Base-by-base conservation (phyloP, 1,284 basidiomycete genomes). In the Fomitopsis betulina region DNA sequence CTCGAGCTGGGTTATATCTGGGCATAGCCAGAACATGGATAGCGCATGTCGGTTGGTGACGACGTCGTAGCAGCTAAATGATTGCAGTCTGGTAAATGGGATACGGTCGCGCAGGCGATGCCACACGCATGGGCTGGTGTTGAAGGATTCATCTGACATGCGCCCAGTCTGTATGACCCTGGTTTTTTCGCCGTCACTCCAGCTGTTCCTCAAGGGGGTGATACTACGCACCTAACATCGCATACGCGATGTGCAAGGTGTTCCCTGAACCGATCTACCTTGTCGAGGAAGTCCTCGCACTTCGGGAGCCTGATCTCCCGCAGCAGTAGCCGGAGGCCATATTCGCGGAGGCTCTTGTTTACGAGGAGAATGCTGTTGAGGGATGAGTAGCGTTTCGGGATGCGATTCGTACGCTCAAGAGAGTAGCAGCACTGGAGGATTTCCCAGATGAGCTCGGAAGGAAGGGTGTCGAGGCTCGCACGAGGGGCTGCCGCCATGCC, bases 61-160 rank as follows among this genome's bases (percentile, higher is more conserved):
- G 15, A 27, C 54, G 37, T 45, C 23, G 47, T 7, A 43, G 30
- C 54, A 59, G 15, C 23, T 42, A 53, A 59, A 59, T 7, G 57
- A 54, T 8, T 33, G 57, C 2, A 58, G 43, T 12, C 38, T 33
- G 8, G 5, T 21, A 32, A 58, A 58, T 5, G 57, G 57, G 17
- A 47, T 32, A 47, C 25, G 27, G 13, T 2, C 9, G 15, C 2
- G 13, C 17, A 30, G 5, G 19, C 19, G 19, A 25, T 43, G 6
- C 42, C 42, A 43, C 3, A 23, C 12, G 2, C 5, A 7, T 27
- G 45, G 13, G 13, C 21, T 15, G 15, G 45, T 17, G 13, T 15
- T 4, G 25, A 27, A 27, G 25, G 7, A 47, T 12, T 27, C 17
- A 9, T 30, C 10, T 5, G 45, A 15, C 12, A 27, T 27, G 27